Evolutionary conservation across 805 yeast species (phyloP), one percentile per base, ranked within the genome.

Genomic region (Priceomyces castillae): DNA sequence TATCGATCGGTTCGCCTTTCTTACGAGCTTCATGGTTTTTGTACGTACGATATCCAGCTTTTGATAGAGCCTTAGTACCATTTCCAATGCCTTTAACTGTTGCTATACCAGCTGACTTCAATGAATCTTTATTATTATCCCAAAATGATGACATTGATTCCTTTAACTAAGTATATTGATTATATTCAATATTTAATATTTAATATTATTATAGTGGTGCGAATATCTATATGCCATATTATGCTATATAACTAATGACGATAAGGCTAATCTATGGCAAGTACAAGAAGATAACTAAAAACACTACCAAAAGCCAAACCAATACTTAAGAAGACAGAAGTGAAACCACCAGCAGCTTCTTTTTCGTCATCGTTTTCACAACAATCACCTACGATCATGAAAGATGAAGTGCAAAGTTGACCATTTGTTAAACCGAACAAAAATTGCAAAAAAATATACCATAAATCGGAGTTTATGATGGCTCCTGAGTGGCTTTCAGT

Each of bases 321-420:
- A 9, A 81, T 57, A 43, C 90, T 82, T 40, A 90, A 76, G 51
- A 88, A 81, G 17, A 90, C 80, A 1, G 89, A 81, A 36, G 96
- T 83, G 59, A 90, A 86, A 2, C 97, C 97, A 36, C 97, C 97
- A 1, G 98, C 96, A 0, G 97, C 96, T 46, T 87, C 88, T 59
- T 81, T 82, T 55, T 88, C 92, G 16, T 75, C 74, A 26, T 81
- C 87, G 1, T 74, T 72, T 25, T 78, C 84, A 41, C 80, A 68
- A 44, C 72, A 75, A 14, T 73, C 68, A 0, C 86, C 82, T 2
- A 89, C 85, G 37, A 74, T 75, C 85, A 88, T 86, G 65, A 92
- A 88, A 44, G 88, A 77, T 20, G 88, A 77, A 5, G 95, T 83
- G 41, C 86, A 76, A 22, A 86, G 70, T 53, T 90, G 96, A 2